Base-by-base conservation (phyloP, 2,329 filamentous ascomycete species). In the Phymatotrichopsis omnivora region DNA sequence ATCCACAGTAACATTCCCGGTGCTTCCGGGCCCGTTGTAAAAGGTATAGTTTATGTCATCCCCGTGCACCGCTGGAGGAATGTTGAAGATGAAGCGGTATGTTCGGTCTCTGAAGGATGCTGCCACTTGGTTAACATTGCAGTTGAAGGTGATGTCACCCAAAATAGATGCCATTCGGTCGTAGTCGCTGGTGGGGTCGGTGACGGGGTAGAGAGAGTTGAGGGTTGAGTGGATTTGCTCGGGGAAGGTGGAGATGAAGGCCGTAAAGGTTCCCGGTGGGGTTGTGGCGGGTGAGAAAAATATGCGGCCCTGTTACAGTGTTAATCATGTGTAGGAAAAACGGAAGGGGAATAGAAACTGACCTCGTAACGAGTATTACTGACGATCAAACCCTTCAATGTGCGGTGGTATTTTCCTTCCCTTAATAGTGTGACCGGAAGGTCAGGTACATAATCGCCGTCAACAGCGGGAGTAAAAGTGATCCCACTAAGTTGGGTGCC, bases 381-480 rank as follows among this genome's bases (percentile, higher is more conserved):
- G 37, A 63, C 60, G 2, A 60, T 52, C 35, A 65, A 54, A n/a
- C 63, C 43, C 3, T 60, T 60, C 2, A 63, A 45, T 20, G 62
- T 47, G 23, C 60, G 58, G 55, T 61, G 64, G 35, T 57, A 61
- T 11, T 62, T 62, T 7, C 60, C 62, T 49, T 41, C 28, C n/a
- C 54, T 54, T 23, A 61, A 59, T 40, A 65, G 60, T 17, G 62
- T 51, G 3, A 54, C 47, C 6, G 63, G 57, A 12, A 64, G 47
- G 24, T 64, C 57, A 12, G 56, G 58, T 24, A 66, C 58, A 38
- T 60, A 60, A 16, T 53, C 57, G n/a, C 61, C 60, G 53, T 66
- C 64, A 19, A 60, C 58, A 4, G 60, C 55, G 25, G 62, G 63
- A 11, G 60, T 60, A 8, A 63, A 56, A 3, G 56, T 47, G n/a